Base-by-base conservation (phyloP, 2,329 filamentous ascomycete genomes). In the Zymoseptoria pseudotritici region DNA sequence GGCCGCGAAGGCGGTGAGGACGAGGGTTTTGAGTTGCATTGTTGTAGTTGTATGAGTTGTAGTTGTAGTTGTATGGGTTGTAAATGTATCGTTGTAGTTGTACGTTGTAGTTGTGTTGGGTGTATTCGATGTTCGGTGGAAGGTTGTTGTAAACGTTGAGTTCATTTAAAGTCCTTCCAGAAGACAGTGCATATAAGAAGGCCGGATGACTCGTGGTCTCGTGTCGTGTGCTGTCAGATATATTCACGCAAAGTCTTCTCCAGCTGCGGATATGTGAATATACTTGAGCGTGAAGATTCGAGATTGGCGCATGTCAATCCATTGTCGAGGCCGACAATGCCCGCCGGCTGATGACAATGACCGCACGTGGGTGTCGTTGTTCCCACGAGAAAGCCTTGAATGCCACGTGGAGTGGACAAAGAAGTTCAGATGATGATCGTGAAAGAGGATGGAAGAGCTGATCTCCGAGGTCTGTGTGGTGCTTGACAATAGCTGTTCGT, bases 1-100 rank as follows among this genome's bases (percentile, higher is more conserved):
- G 19, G 59, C 54, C 31, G 54, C 13, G 7, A 63, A 55, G 17
- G 58, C 17, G 21, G 59, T 21, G 19, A 63, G 57, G 59, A 50
- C 53, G 54, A 63, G 59, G 54, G 54, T 53, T 29, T 52, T 51
- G 24, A 57, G 50, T 31, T 61, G 54, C 59, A 63, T 61, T 7
- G 13, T 0, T n/a, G 11, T 46, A 46, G 26, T 29, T 42, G 10
- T 13, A 11, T 3, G n/a, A n/a, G n/a, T n/a, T n/a, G n/a, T n/a
- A n/a, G 36, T 42, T 42, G 36, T 5, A 42, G 36, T 13, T 13
- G 36, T 42, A 13, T 11, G 17, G 36, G 4, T n/a, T n/a, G n/a
- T n/a, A n/a, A n/a, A n/a, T n/a, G n/a, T n/a, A n/a, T n/a, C 13
- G 36, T 42, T 42, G 36, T 5, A 42, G 36, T 13, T 13, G 36